A percentile compares a stretch with the other conserved stretches of the same genome.
Conservation (phyloP, 225 moss, liverwort and hornwort genomes). For the Antitrichia curtipendula region DNA sequence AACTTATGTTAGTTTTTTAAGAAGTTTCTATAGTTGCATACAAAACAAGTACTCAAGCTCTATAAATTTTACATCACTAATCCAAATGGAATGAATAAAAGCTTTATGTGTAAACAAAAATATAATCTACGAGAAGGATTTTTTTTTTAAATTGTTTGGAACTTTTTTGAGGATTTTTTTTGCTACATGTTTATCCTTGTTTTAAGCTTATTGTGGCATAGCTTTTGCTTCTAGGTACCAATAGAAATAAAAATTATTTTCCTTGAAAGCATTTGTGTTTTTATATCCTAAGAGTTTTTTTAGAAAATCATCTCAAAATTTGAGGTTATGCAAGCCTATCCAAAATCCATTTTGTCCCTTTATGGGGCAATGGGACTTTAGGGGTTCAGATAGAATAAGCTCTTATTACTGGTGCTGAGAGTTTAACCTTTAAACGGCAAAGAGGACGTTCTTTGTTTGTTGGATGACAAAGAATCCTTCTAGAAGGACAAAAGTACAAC, state of each 20-base stretch:
- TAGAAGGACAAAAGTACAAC: too few relatives aligned
- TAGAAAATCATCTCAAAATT: not conserved
- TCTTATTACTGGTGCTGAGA: accelerated
- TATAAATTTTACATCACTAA: not conserved
- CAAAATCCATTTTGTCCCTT: not conserved
- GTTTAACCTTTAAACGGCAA: too few relatives aligned
- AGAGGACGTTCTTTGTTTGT: too few relatives aligned
- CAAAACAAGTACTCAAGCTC: too few relatives aligned
- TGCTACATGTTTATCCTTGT: accelerated
- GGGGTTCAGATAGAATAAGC: accelerated
- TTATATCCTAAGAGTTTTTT: too few relatives aligned
- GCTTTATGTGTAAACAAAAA: accelerated
- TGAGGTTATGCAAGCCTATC: not conserved
- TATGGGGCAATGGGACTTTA: accelerated
- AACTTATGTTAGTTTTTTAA: too few relatives aligned
- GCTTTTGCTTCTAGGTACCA: accelerated
- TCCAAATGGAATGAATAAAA: not conserved
- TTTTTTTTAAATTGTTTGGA: too few relatives aligned
- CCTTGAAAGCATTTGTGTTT: accelerated
- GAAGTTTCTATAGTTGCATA: too few relatives aligned
- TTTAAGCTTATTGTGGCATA: not conserved
- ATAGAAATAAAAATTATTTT: not conserved
- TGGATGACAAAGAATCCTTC: too few relatives aligned
- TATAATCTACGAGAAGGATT: not conserved
- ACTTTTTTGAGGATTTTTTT: too few relatives aligned